Evolutionary conservation across 139 green algal species (phyloP).

Genomic region (Astrephomene gubernaculifera): DNA sequence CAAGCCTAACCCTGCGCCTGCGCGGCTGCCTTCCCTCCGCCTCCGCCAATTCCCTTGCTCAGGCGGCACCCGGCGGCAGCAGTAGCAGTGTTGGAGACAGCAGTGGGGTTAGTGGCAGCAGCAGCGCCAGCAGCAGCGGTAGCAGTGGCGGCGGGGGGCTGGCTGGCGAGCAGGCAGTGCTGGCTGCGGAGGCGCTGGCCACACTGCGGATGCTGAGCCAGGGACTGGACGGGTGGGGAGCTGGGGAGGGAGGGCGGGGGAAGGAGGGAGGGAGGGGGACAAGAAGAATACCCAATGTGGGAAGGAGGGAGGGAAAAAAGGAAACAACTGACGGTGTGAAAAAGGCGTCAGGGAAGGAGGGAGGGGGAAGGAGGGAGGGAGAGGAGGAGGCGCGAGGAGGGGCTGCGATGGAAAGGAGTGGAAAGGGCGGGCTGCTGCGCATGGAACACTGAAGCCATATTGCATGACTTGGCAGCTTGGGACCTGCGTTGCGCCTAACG

Average conservation of each 20-base stretch:
- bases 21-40: too few species aligned
- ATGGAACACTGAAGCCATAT: background rate
- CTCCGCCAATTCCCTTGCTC: too few species aligned
- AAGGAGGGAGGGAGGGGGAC: background rate
- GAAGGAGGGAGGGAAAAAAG: too few species aligned
- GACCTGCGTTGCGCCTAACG: background rate
- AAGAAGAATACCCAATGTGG: too few species aligned
- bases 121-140: background rate
- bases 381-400: too few species aligned
- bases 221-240: constrained; percentile 23
- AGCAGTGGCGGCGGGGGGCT: background rate
- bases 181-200: constrained; percentile 50
- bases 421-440: background rate
- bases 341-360: too few species aligned
- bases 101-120: too few species aligned
- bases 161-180: constrained; percentile 21
- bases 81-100: too few species aligned
- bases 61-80: too few species aligned
- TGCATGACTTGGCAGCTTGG: background rate
- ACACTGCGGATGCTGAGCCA: background rate
- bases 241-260: background rate
- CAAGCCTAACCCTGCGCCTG: too few species aligned
- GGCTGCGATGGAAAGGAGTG: too few species aligned
- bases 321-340: too few species aligned
- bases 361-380: background rate